Evolutionary conservation across 345 rosid genomes (phyloP), one percentile per base, ranked within the genome.

Genomic region (Citrus mangshanensis): DNA sequence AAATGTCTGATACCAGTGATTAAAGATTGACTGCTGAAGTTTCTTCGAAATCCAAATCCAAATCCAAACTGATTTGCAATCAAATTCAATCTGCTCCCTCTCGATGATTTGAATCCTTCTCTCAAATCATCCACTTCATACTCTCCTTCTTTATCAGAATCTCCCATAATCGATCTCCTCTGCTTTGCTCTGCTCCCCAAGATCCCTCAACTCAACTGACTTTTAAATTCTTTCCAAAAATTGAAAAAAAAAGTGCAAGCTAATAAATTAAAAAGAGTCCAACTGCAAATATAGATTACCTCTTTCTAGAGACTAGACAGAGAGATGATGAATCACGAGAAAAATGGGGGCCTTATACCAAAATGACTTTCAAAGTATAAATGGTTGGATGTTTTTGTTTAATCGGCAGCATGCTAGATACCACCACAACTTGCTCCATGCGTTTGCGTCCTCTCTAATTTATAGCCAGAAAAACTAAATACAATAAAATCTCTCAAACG

Each of bases 1-100:
- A 90, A 78, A 78, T 84, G 87, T 81, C 74, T 88, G 85, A 95
- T 60, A 18, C 97, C 95, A 73, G 82, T 58, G 70, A 92, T 46
- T 9, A 82, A 54, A 22, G 81, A 68, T 65, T 81, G 85, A 21
- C 87, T 82, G 37, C 92, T 88, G 76, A 83, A 76, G 56, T 72
- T 82, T 51, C 86, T 77, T 28, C 80, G 81, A 30, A 30, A 30
- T 30, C 32, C 32, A 32, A 60, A 79, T 1, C 80, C 72, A 10
- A 75, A 12, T 9, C 78, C 85, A 9, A 89, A 83, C 80, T 89
- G 88, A 22, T 79, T 77, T 38, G 83, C 82, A 1, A 88, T 75
- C 65, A 89, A 83, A 74, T 89, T 77, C 74, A 93, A 87, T 78
- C 85, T 75, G 67, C 90, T 86, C 40, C 86, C 85, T 49, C 77